Evolutionary conservation across 2,329 filamentous ascomycete species (phyloP), one percentile per base, ranked within the genome.

Genomic region (Thielaviopsis populi): DNA sequence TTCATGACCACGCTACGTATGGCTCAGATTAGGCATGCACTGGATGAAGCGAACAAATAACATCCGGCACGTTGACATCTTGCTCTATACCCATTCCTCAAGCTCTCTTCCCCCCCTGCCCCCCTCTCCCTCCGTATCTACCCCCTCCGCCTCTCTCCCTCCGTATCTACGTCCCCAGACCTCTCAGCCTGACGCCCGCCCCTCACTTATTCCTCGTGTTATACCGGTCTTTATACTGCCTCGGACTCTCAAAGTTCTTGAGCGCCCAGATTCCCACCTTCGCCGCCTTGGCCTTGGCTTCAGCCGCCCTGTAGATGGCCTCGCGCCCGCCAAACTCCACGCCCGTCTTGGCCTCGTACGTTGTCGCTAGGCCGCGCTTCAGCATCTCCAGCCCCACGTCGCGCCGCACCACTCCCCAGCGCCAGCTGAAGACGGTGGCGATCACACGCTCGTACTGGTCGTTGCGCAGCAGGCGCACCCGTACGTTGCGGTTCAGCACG

Each of bases 371-470:
- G 0, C 94, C 94, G 24, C 77, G 80, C 75, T 84, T 88, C 67
- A 99, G 75, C 91, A 99, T 95, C 73, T 95, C 88, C 66, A 91
- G 76, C 2, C 92, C 91, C 4, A 99, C 88, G 73, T 99, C 91
- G 65, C 81, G 82, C 68, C 84, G 84, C 69, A 84, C 81, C 66
- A 89, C 79, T 10, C 89, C 74, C 69, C 84, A 81, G 64, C 79
- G 81, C 59, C 89, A 82, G 40, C 92, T 83, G 70, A 83, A 89
- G 0, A 92, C 92, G 0, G 89, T 94, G 17, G 87, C 91, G 1
- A 99, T 90, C 5, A 95, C 84, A 56, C 94, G 86, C 68, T 91
- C 87, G 73, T 97, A 99, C 72, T 97, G 94, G 73, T 99, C 95
- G 62, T 85, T 83, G 66, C 84, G 85, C 74, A 91, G 89, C 61